Evolutionary conservation across 345 rosid genomes (phyloP), one percentile per base, ranked within the genome.

Genomic region (Rhodomyrtus tomentosa): DNA sequence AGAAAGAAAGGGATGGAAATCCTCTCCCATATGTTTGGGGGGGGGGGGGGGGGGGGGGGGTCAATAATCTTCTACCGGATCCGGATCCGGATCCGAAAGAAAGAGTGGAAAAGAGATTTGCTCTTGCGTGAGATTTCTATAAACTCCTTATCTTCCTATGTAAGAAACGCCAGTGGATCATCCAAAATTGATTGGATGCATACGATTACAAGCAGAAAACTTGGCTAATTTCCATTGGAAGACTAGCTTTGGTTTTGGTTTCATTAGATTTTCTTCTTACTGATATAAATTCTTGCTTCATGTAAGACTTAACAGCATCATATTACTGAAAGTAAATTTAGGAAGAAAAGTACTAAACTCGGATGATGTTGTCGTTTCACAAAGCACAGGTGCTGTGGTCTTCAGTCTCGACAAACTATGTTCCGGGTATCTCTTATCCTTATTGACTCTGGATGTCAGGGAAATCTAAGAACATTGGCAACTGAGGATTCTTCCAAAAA

Each of bases 391-490:
- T 58, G 93, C 92, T 83, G 93, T 94, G 8, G 94, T 81, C 89
- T 96, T 89, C 88, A 55, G 88, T 18, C 92, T 93, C 49, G 98
- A 96, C 68, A 95, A 91, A 88, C 89, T 93, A 85, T 91, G 92
- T 85, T 88, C 93, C 82, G 93, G 92, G 99, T 94, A 84, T 83
- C 7, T 83, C 76, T 83, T 53, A 32, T 52, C 32, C 80, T 25
- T 9, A 48, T n/a, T 73, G 53, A 45, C 86, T 58, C 27, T 54
- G 50, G 20, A 22, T 24, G 29, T 4, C 27, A 81, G 11, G 32
- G 56, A 49, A 32, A 81, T 32, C 82, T 81, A 50, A 81, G 51
- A n/a, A 81, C 24, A 81, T 27, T 76, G 9, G 25, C 2, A 76
- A 10, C 49, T 42, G 4, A 29, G 55, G 25, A 81, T 50, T n/a